Evolutionary conservation across 1,139 yeast species (phyloP), one percentile per base, ranked within the genome.

Genomic region (Suhomyces choctaworum): DNA sequence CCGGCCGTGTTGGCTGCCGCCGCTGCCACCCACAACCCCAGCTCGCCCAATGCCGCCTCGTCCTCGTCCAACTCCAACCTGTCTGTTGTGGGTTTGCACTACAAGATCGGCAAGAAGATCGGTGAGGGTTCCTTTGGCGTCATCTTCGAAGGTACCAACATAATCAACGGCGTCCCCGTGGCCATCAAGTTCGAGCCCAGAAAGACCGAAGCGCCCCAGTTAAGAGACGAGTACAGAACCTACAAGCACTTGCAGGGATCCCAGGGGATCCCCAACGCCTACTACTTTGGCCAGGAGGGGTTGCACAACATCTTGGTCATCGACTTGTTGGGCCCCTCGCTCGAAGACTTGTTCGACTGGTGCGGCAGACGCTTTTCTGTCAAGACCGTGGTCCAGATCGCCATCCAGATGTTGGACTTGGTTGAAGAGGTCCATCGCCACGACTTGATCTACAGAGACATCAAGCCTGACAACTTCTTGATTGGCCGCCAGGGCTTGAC

Each of bases 61-160:
- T 17, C 20, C 8, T 48, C 48, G 16, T 44, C 57, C 11, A 50
- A 46, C 39, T 44, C 49, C 37, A 56, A 53, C 44, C 58, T 44
- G 31, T 46, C 50, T 44, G 64, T 75, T 28, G 80, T 77, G 22
- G 82, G 82, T 16, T 72, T 76, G 21, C 97, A 92, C 69, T 92
- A 88, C 67, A 89, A 92, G 47, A 89, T 92, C 42, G 98, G 97
- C 31, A 89, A 89, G 59, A 92, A 92, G 66, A 92, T 92, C 41
- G 98, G 98, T 25, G 97, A 92, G 63, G 98, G 98, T 13, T 90
- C 97, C 2, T 92, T 92, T 67, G 98, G 98, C 15, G 92, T 90
- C 34, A 90, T 92, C 36, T 92, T 90, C 61, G 97, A 90, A 65
- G 98, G 98, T 22, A 80, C 86, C 39, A 92, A 92, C 58, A 71